phyloP scores from a whole-genome alignment of 306 rosid genomes.

The Begonia peltatifolia region DNA sequence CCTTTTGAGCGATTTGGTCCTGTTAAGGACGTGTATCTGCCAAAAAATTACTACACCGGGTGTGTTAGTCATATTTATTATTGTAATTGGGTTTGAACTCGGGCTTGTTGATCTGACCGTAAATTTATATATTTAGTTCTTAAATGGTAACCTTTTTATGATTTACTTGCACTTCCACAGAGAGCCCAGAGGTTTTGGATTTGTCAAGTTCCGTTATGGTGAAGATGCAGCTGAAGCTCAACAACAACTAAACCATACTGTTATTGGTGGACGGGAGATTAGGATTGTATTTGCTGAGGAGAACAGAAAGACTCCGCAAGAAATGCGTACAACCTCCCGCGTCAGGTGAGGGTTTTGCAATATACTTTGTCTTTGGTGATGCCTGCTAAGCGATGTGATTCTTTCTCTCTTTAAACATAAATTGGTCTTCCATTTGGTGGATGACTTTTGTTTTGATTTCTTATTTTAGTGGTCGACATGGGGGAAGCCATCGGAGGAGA shows the following conservation, averaged over 20 bases:
- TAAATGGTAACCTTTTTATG: no score
- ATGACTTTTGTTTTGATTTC: not conserved
- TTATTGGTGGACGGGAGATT: constrained; percentile 96
- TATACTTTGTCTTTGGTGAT: no score
- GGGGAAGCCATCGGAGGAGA: constrained; percentile 62
- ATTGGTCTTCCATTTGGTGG: not conserved
- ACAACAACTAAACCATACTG: constrained; percentile 68
- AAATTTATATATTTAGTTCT: no score
- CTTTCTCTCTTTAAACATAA: no score
- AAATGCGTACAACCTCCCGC: constrained; percentile 60
- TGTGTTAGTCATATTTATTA: constrained; percentile 7
- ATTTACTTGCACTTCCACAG: constrained; percentile 13
- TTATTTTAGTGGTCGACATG: constrained; percentile 30
- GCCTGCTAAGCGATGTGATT: no score
- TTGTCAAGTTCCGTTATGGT: constrained; percentile 80
- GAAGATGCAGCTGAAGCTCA: constrained; percentile 97
- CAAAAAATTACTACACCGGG: constrained; percentile 90
- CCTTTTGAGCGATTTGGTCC: constrained; percentile 94
- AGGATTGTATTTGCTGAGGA: constrained; percentile 94
- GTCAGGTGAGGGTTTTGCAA: constrained; percentile 27
- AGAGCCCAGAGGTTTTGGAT: constrained; percentile 97
- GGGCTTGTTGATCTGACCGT: no score
- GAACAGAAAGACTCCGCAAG: constrained; percentile 94
- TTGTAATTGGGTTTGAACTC: no score
- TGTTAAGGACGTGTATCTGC: constrained; percentile 95